Evolutionary conservation across 169 alveolate genomes (phyloP), one percentile per base, ranked within the genome.

Genomic region (Cryptosporidium canis): DNA sequence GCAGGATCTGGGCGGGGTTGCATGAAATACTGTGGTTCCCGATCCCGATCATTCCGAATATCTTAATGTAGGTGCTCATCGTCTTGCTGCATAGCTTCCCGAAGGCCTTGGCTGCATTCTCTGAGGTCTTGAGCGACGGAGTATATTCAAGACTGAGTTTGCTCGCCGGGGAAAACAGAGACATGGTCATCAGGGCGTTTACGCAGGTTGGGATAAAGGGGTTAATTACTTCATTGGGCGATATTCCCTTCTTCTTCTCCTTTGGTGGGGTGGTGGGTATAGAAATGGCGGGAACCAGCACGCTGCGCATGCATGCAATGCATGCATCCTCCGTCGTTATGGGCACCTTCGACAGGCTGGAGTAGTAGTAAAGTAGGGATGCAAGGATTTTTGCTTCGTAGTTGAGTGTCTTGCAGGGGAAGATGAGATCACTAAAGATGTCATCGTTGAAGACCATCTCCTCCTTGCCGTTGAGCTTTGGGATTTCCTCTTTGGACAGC

Each of bases 11-110:
- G 9, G 64, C 72, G 5, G 72, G 70, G 45, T 45, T 77, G n/a
- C 87, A 77, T 18, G 70, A 55, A 12, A 77, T 39, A 0, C 66
- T 35, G 33, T 70, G 67, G 29, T 77, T 55, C 29, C 72, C 87
- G 16, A 77, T 77, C n/a, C 87, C 72, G 61, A 77, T 77, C 70
- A 61, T 77, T 11, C 87, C 87, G 21, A 77, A 77, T 12, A 77
- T 77, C 4, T 56, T 43, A 39, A 77, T 61, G 21, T 58, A 77
- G 14, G 18, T 56, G 33, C 44, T 55, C 87, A 77, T 77, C 7
- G 66, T 63, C 9, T 77, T 77, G n/a, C 87, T 66, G 29, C 87
- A 77, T 58, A 77, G 31, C 35, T 39, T 77, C 6, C 77, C 87
- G 31, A 77, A 63, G 5, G 72, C 72, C 29, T 63, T 77, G 14